A percentile compares a stretch with the other conserved stretches of the same genome.
These are phyloP conservation scores for Boletus sp. DNA, from an alignment of 768 basidiomycete species.

Conservation along the genomic window DNA sequence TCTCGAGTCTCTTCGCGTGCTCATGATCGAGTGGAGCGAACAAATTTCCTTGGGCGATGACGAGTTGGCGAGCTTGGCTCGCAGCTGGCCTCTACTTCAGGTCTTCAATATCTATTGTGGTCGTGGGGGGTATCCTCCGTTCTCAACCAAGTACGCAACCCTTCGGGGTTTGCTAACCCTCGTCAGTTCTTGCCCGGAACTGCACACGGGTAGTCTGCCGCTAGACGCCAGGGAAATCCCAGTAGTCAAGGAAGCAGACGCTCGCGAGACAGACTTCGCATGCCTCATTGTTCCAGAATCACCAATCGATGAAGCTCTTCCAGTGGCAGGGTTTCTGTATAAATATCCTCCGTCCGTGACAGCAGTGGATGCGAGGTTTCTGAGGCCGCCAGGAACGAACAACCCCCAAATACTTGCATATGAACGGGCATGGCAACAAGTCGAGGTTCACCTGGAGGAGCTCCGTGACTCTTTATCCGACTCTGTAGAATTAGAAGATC, in stretches of 20 bases:
- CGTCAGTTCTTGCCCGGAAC: neutral
- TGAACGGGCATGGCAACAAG: neutral
- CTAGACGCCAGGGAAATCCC: slow-evolving; percentile 17
- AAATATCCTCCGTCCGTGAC: slow-evolving; percentile 3
- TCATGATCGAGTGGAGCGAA: slow-evolving; percentile 10
- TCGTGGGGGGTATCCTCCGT: slow-evolving; percentile 6
- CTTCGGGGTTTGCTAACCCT: slow-evolving; percentile 9
- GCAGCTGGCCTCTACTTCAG: slow-evolving; percentile 5
- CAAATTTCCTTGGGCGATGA: slow-evolving; percentile 11
- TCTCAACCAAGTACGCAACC: slow-evolving; percentile 5
- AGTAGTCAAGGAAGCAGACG: neutral
- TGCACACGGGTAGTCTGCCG: neutral
- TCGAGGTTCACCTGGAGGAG: neutral
- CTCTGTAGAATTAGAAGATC: neutral
- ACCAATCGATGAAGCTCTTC: slow-evolving; percentile 4
- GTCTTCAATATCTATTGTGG: slow-evolving; percentile 2
- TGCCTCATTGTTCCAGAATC: slow-evolving; percentile 7
- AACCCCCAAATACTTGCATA: neutral
- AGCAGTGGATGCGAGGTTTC: neutral
- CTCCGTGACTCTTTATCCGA: neutral
- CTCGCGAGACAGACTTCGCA: neutral
- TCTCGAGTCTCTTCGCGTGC: neutral
- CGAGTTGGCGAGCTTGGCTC: slow-evolving; percentile 5
- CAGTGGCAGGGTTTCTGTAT: slow-evolving; percentile 14
- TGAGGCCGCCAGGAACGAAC: neutral